Evolutionary conservation across 768 basidiomycete genomes (phyloP).

Genomic region (Suillus subluteus): DNA sequence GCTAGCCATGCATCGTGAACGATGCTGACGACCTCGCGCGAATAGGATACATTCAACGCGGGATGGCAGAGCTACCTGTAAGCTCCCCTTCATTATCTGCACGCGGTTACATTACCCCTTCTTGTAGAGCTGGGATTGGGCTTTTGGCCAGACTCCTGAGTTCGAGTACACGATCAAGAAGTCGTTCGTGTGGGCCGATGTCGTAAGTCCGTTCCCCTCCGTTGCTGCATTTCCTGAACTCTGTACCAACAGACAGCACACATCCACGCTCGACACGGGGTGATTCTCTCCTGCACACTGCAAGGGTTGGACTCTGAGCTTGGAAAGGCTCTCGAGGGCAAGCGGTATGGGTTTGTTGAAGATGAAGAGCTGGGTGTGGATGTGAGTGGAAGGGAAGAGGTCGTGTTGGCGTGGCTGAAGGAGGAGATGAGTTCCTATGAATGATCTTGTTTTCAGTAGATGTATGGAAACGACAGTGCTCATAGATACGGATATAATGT

Average conservation of each 20-base stretch:
- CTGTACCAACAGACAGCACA: conserved; percentile 37
- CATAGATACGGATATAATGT: background rate
- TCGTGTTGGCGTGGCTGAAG: conserved; percentile 32
- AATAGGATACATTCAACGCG: conserved; percentile 64
- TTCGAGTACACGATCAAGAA: conserved; percentile 66
- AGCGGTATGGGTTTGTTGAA: conserved; percentile 44
- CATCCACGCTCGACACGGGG: conserved; percentile 68
- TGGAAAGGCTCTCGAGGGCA: conserved; percentile 33
- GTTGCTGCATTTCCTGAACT: conserved; percentile 7
- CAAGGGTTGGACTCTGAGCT: conserved; percentile 16
- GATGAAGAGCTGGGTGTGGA: conserved; percentile 21
- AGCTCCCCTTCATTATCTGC: conserved; percentile 22
- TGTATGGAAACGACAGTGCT: background rate
- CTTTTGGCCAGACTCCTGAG: conserved; percentile 91
- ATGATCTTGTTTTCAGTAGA: background rate
- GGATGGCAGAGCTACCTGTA: conserved; percentile 77
- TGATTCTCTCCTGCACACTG: conserved; percentile 53
- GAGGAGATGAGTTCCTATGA: conserved; percentile 24
- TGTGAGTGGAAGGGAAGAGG: conserved; percentile 10
- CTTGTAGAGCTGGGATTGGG: conserved; percentile 88
- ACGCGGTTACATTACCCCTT: background rate
- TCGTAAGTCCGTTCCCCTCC: conserved; percentile 38
- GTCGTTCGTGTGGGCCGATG: conserved; percentile 55
- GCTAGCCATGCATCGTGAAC: conserved; percentile 46
- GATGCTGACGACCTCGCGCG: conserved; percentile 47